phyloP scores from a whole-genome alignment of 2,329 filamentous ascomycete genomes.

The Fusarium longipes region DNA sequence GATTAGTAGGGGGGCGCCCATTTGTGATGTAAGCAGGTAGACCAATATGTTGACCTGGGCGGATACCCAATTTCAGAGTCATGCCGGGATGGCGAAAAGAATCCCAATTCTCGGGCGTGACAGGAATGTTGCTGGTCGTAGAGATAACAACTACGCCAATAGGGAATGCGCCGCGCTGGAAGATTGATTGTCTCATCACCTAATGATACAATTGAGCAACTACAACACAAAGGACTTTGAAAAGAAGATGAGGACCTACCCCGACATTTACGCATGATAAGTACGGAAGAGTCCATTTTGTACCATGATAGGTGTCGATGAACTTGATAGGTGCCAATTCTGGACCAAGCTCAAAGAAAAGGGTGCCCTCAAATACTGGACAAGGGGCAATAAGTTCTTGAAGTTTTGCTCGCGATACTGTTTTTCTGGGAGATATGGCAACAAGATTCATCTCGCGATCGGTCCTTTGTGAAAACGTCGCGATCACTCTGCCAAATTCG shows the following conservation, averaged over 20 bases:
- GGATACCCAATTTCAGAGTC: background rate
- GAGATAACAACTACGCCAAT: no score
- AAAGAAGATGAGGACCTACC: background rate
- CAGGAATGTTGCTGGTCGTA: fast-evolving
- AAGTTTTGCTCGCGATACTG: no score
- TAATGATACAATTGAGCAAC: background rate
- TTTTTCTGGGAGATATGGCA: background rate
- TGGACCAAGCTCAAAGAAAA: background rate
- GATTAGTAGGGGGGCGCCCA: no score
- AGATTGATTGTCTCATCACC: background rate
- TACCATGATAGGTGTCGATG: fast-evolving
- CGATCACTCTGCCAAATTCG: no score
- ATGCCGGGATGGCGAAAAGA: slow-evolving; percentile 6
- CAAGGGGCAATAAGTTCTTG: no score
- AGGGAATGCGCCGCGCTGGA: no score
- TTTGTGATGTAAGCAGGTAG: no score
- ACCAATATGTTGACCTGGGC: no score
- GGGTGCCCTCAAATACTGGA: background rate
- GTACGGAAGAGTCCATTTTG: background rate
- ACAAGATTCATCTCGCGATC: background rate
- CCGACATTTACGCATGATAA: background rate
- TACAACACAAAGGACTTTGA: fast-evolving
- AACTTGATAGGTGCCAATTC: background rate
- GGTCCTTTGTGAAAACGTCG: no score
- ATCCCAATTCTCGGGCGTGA: background rate